Evolutionary conservation across 768 basidiomycete genomes (phyloP).

Genomic region (Dioszegia crocea): DNA sequence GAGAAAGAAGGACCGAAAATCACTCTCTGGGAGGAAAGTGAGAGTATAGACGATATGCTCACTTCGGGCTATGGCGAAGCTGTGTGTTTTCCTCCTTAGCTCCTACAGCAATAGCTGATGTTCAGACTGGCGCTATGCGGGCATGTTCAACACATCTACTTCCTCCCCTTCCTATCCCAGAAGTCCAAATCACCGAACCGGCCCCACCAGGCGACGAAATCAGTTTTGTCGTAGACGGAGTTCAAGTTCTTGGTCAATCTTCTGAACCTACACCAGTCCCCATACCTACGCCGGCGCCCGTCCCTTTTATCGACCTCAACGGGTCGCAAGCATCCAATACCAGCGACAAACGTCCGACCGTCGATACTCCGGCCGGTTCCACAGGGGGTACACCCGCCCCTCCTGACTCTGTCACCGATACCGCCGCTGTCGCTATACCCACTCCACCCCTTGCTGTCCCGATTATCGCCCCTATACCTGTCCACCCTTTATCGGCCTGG

Average conservation of each 20-base stretch:
- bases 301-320: background rate
- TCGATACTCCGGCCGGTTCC: background rate
- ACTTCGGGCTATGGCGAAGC: slow-evolving; percentile 53
- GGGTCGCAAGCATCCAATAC: slow-evolving; percentile 1
- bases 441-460: background rate
- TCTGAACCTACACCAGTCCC: no score
- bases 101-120: background rate
- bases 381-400: slow-evolving; percentile 2
- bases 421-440: background rate
- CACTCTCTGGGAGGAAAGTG: slow-evolving; percentile 16
- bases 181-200: background rate
- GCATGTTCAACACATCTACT: slow-evolving; percentile 24
- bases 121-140: slow-evolving; percentile 36
- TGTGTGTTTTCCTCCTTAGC: slow-evolving; percentile 46
- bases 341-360: slow-evolving; percentile 6
- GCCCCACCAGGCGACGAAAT: background rate
- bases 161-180: slow-evolving; percentile 13
- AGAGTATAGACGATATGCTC: slow-evolving; percentile 35
- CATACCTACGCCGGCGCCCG: background rate
- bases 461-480: background rate
- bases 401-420: background rate
- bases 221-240: background rate
- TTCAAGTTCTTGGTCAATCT: background rate
- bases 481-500: background rate
- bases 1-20: slow-evolving; percentile 56